Evolutionary conservation across 176 grass and related monocot genomes (phyloP).

Genomic region (Zizania latifolia): DNA sequence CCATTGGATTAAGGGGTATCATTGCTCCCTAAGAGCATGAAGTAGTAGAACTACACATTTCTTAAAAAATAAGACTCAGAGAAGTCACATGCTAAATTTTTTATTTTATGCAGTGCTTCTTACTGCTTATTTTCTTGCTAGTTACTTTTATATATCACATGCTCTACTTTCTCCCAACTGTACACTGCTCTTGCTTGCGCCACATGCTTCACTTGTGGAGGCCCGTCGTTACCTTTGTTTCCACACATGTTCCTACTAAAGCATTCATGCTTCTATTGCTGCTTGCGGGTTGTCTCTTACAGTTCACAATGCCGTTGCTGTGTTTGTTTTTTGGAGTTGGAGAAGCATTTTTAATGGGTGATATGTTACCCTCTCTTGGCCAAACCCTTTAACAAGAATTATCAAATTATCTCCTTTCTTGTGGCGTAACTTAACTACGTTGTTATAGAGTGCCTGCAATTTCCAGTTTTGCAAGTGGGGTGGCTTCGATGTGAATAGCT

Average conservation of each 20-base stretch:
- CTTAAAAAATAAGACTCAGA: background rate
- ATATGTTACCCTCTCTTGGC: background rate
- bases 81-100: background rate
- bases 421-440: background rate
- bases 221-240: background rate
- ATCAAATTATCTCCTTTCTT: background rate
- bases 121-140: background rate
- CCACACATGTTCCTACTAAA: background rate
- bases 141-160: background rate
- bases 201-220: background rate
- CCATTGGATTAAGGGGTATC: background rate
- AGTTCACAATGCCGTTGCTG: background rate
- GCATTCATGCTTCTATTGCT: background rate
- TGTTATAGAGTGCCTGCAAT: background rate
- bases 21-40: background rate
- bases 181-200: background rate
- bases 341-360: background rate
- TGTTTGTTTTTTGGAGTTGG: background rate
- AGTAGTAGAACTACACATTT: background rate
- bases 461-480: background rate
- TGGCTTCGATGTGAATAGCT: background rate
- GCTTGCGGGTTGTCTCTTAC: background rate
- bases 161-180: background rate
- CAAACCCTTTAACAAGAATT: background rate
- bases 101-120: background rate